Evolutionary conservation across 192 early-diverging fungal species (phyloP).

Genomic region (Linnemannia schmuckeri): DNA sequence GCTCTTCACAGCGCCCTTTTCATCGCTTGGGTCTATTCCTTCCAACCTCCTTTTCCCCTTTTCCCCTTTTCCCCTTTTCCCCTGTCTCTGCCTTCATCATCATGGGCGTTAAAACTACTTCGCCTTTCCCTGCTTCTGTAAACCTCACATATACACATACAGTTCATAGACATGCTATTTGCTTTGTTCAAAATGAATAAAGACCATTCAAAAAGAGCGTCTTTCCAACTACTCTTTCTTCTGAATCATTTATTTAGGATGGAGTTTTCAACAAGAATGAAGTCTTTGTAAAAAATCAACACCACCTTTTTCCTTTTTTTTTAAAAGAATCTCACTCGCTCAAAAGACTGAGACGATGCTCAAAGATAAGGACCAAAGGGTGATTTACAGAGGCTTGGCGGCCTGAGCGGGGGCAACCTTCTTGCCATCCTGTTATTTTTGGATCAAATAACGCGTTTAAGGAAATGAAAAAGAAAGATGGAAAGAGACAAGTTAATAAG

Average conservation of each 20-base stretch:
- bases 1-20: background rate
- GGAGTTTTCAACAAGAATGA: background rate
- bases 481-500: background rate
- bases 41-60: too few species aligned
- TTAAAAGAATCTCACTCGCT: background rate
- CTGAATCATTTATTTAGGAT: conserved; percentile 43
- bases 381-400: conserved; percentile 59
- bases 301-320: background rate
- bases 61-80: too few species aligned
- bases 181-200: conserved; percentile 26
- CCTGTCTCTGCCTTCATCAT: too few species aligned
- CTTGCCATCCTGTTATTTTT: conserved; percentile 67
- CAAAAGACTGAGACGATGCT: conserved; percentile 8
- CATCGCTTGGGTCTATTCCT: background rate
- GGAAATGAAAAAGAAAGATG: background rate
- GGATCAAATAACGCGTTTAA: background rate
- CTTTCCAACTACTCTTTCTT: conserved; percentile 35
- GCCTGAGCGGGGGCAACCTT: conserved; percentile 62
- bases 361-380: background rate
- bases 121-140: background rate
- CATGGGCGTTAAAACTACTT: background rate
- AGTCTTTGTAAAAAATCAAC: background rate
- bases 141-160: background rate
- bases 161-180: background rate
- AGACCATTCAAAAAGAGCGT: conserved; percentile 37